Evolutionary conservation across 177 flowering plant species (phyloP).

Genomic region (Vitis hybrid): DNA sequence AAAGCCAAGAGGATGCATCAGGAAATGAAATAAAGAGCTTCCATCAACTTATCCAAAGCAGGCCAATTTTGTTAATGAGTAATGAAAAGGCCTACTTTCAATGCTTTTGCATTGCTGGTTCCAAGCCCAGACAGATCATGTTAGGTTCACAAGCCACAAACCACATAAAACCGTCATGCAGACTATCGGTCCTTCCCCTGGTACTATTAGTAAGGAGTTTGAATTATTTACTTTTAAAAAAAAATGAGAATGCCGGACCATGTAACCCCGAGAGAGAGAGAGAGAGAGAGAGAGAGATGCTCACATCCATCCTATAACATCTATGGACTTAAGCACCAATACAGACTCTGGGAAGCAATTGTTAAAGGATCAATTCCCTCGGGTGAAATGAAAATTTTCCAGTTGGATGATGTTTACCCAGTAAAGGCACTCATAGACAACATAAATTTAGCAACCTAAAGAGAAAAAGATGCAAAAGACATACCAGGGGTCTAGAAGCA

Average conservation of each 20-base stretch:
- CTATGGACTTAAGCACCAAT: not conserved
- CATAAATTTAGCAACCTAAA: not conserved
- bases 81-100: too few relatives aligned
- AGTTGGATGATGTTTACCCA: not conserved
- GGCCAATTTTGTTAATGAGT: too few relatives aligned
- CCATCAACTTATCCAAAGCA: too few relatives aligned
- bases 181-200: too few relatives aligned
- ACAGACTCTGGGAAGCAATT: not conserved
- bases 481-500: constrained; percentile 88
- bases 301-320: not conserved
- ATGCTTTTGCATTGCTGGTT: too few relatives aligned
- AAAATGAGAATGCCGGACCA: not conserved
- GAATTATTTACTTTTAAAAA: too few relatives aligned
- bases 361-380: not conserved
- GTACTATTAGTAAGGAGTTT: too few relatives aligned
- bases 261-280: not conserved
- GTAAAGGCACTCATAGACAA: not conserved
- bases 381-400: not conserved
- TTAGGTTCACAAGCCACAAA: too few relatives aligned
- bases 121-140: too few relatives aligned
- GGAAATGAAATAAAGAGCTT: not conserved
- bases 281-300: not conserved
- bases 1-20: not conserved
- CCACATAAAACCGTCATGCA: too few relatives aligned
- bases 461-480: constrained; percentile 5